Conservation (phyloP, 768 basidiomycete species). For the Mycena polygramma region DNA sequence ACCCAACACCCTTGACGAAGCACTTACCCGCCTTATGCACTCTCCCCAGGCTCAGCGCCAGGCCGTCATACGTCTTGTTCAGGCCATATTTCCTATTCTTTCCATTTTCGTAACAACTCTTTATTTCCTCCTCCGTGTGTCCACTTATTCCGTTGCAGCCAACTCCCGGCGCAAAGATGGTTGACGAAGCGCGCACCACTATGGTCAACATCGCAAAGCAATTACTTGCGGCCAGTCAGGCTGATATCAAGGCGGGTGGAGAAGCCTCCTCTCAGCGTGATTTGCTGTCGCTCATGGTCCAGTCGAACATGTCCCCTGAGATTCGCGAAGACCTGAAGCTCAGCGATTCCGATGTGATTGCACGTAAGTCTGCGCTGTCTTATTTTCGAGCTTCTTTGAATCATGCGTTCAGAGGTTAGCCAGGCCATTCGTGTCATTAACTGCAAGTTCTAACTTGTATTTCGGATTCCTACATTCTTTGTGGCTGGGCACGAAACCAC, state of each 20-base stretch:
- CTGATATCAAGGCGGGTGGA: slow-evolving; percentile 45
- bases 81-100: slow-evolving; percentile 25
- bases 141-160: background rate
- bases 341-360: slow-evolving; percentile 72
- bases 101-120: slow-evolving; percentile 45
- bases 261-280: slow-evolving; percentile 54
- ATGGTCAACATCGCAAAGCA: slow-evolving; percentile 65
- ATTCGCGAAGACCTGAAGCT: slow-evolving; percentile 65
- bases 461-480: slow-evolving; percentile 65
- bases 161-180: slow-evolving; percentile 12
- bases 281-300: slow-evolving; percentile 69
- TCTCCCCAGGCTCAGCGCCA: slow-evolving; percentile 22
- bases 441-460: no score
- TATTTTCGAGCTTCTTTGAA: background rate
- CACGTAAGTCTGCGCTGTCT: slow-evolving; percentile 51
- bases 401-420: slow-evolving; percentile 50
- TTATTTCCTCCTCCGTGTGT: background rate
- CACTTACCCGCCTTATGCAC: slow-evolving; percentile 55
- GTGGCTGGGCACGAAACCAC: slow-evolving; percentile 62
- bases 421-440: no score
- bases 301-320: slow-evolving; percentile 75
- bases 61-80: slow-evolving; percentile 29
- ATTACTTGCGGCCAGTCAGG: slow-evolving; percentile 53
- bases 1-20: slow-evolving; percentile 55
- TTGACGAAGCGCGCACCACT: slow-evolving; percentile 44